phyloP scores from a whole-genome alignment of 169 alveolate genomes.

The Babesia gibsoni region DNA sequence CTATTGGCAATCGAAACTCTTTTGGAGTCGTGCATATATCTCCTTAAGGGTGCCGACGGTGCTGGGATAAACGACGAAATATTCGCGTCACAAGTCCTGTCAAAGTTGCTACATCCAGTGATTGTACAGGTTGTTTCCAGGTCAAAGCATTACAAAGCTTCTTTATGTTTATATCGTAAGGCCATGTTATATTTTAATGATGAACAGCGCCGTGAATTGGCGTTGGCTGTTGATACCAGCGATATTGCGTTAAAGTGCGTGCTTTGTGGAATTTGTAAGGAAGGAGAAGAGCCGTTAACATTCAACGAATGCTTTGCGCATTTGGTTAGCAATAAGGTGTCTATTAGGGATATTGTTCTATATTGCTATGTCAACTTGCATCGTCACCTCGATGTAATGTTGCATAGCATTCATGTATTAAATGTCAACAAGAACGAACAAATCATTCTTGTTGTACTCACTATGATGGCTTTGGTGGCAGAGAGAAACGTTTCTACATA shows the following conservation, averaged over 20 bases:
- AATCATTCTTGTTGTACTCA: constrained; percentile 2
- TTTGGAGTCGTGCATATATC: constrained; percentile 19
- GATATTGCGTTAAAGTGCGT: constrained; percentile 13
- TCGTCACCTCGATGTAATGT: constrained; percentile 26
- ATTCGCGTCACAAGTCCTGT: constrained; percentile 1
- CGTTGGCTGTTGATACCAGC: constrained; percentile 10
- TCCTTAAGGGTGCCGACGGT: constrained; percentile 1
- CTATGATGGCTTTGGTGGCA: constrained; percentile 26
- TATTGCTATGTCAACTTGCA: constrained; percentile 26
- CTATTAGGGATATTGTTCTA: constrained; percentile 1
- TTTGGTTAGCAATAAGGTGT: constrained; percentile 1
- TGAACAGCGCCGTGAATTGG: constrained; percentile 5
- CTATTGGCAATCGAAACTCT: constrained; percentile 13
- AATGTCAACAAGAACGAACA: constrained; percentile 27
- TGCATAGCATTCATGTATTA: constrained; percentile 22
- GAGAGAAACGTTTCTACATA: constrained; percentile 22
- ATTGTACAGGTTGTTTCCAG: constrained; percentile 13
- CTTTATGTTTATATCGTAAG: constrained; percentile 11
- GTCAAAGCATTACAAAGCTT: constrained; percentile 3
- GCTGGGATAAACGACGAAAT: constrained; percentile 5
- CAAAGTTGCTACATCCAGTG: constrained; percentile 6
- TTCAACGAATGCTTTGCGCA: constrained; percentile 44
- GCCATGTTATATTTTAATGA: not conserved
- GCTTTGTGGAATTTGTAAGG: not conserved
- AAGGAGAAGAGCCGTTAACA: constrained; percentile 7